phyloP scores from a whole-genome alignment of 2,329 filamentous ascomycete genomes.

The Ophiostoma quercus region DNA sequence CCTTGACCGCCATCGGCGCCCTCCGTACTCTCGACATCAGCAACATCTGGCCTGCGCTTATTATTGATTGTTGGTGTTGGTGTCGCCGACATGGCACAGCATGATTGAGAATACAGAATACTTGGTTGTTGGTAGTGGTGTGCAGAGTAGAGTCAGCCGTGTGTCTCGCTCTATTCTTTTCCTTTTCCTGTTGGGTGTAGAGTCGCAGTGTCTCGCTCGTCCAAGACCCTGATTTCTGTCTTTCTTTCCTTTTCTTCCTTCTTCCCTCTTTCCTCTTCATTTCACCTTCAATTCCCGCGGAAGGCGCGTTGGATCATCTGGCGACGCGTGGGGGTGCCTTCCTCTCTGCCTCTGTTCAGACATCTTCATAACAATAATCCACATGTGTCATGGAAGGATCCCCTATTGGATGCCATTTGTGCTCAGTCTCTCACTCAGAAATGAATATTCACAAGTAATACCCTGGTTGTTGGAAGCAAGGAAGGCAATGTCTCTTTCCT shows the following conservation, averaged over 20 bases:
- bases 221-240: not conserved
- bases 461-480: constrained; percentile 3
- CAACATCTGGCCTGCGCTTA: not conserved
- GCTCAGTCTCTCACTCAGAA: no score
- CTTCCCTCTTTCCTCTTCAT: no score
- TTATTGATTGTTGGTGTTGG: constrained; percentile 9
- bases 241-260: no score
- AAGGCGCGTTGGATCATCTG: not conserved
- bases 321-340: not conserved
- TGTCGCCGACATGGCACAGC: not conserved
- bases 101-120: no score
- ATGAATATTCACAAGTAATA: not conserved
- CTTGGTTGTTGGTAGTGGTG: not conserved
- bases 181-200: no score
- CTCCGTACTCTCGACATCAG: not conserved
- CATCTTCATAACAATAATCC: not conserved
- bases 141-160: no score
- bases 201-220: no score
- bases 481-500: not conserved
- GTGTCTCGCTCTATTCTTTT: no score
- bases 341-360: not conserved
- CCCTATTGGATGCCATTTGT: not conserved
- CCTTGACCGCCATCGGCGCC: constrained; percentile 4
- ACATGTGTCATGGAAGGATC: not conserved
- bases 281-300: not conserved